Conservation (phyloP, 1,284 basidiomycete species). For the Sanghuangporus baumii region DNA sequence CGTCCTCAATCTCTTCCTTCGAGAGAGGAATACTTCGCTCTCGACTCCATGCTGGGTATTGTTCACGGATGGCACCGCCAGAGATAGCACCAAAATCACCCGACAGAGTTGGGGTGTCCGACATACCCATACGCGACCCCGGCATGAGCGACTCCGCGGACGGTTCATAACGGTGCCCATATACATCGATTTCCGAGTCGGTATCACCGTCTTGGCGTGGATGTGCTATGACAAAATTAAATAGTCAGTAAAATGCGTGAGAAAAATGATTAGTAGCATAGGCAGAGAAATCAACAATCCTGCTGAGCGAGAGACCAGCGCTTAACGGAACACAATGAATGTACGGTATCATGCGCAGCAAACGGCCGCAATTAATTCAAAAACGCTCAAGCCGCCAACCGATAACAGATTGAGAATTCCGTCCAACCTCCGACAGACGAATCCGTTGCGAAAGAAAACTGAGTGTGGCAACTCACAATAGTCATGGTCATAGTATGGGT, state of each 20-base stretch:
- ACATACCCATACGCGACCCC: constrained; percentile 50
- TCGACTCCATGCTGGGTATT: constrained; percentile 90
- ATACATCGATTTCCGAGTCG: constrained; percentile 71
- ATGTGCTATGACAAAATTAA: constrained; percentile 5
- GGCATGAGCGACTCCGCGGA: constrained; percentile 61
- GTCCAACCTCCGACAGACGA: not conserved
- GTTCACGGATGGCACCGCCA: constrained; percentile 51
- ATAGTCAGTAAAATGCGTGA: constrained; percentile 3
- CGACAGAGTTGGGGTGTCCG: constrained; percentile 55
- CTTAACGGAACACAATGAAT: not conserved
- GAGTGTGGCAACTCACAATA: constrained; percentile 15
- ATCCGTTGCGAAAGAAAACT: not conserved
- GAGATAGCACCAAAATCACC: constrained; percentile 42
- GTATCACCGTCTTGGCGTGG: constrained; percentile 45
- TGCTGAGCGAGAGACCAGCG: not conserved
- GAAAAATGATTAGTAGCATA: not conserved
- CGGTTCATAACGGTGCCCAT: constrained; percentile 59
- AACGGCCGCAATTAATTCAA: not conserved
- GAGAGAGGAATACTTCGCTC: constrained; percentile 93
- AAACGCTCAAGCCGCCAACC: not conserved
- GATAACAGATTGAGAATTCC: not conserved
- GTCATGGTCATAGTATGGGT: constrained; percentile 16
- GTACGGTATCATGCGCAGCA: not conserved
- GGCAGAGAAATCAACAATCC: not conserved
- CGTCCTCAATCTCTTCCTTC: constrained; percentile 99